Evolutionary conservation across 768 basidiomycete species (phyloP).

Genomic region (Collybia sp.): DNA sequence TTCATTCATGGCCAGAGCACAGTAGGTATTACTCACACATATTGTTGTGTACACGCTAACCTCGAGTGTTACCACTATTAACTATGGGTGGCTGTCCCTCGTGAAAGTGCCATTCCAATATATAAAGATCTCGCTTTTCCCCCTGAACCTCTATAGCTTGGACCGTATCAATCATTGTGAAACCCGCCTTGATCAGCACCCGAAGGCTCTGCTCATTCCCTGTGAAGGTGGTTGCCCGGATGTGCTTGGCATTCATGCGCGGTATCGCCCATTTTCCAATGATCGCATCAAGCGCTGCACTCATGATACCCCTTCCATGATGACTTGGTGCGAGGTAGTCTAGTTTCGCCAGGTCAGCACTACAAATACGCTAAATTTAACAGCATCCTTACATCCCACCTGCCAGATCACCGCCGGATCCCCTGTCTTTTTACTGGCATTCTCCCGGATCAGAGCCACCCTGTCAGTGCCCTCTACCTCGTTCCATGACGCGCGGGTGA

Average conservation of each 20-base stretch:
- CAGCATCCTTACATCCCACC: slow-evolving; percentile 40
- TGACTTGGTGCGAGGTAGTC: slow-evolving; percentile 48
- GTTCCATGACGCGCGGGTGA: slow-evolving; percentile 20
- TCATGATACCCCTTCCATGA: slow-evolving; percentile 54
- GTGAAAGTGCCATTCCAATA: slow-evolving; percentile 6
- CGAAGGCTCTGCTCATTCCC: slow-evolving; percentile 9
- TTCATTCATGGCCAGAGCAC: too few relatives aligned
- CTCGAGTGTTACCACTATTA: too few relatives aligned
- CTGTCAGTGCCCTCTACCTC: slow-evolving; percentile 28
- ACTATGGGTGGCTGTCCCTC: too few relatives aligned
- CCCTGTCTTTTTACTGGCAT: slow-evolving; percentile 30
- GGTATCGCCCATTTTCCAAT: slow-evolving; percentile 42
- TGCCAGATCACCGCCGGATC: slow-evolving; percentile 46
- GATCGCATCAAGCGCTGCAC: slow-evolving; percentile 34
- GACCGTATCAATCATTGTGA: neutral
- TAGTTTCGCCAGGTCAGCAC: slow-evolving; percentile 9
- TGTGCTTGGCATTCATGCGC: slow-evolving; percentile 34
- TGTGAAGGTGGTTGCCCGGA: slow-evolving; percentile 25
- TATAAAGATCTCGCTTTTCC: neutral
- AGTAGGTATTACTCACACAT: too few relatives aligned
- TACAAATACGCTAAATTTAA: neutral
- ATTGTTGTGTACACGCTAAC: too few relatives aligned
- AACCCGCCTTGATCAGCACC: slow-evolving; percentile 9
- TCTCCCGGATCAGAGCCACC: slow-evolving; percentile 26
- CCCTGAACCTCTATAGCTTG: slow-evolving; percentile 3